These are phyloP conservation scores for Geum urbanum DNA, from an alignment of 306 rosid species.

Conservation along the genomic window DNA sequence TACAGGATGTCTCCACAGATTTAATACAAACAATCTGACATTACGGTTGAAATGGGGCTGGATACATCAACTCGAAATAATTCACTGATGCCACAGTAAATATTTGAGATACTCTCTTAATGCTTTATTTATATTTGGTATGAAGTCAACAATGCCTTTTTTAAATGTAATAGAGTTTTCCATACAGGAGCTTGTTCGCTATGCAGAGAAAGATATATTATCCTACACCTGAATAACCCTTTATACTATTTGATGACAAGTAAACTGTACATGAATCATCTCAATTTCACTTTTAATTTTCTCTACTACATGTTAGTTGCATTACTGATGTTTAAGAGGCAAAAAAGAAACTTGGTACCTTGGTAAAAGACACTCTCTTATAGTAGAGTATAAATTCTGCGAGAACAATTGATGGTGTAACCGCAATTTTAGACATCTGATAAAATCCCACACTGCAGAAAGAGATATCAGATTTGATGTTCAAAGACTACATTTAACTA, in stretches of 20 bases:
- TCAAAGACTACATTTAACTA: slow-evolving; percentile 4
- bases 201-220: not conserved
- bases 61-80: not conserved
- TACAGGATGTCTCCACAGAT: not conserved
- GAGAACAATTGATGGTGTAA: slow-evolving; percentile 73
- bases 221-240: not conserved
- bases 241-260: not conserved
- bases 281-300: no score
- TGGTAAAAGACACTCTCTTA: slow-evolving; percentile 60
- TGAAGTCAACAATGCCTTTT: not conserved
- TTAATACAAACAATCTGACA: not conserved
- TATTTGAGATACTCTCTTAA: not conserved
- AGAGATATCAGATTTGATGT: slow-evolving; percentile 30
- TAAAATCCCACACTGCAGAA: slow-evolving; percentile 81
- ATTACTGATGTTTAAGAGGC: not conserved
- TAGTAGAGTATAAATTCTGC: slow-evolving; percentile 62
- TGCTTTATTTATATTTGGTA: not conserved
- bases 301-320: not conserved
- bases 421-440: slow-evolving; percentile 93
- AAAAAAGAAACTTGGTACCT: slow-evolving; percentile 39
- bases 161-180: not conserved
- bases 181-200: not conserved
- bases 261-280: not conserved
- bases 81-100: not conserved
- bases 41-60: slow-evolving; percentile 1